Conservation (phyloP, 1,284 basidiomycete genomes). For the Cutaneotrichosporon spelunceum region DNA sequence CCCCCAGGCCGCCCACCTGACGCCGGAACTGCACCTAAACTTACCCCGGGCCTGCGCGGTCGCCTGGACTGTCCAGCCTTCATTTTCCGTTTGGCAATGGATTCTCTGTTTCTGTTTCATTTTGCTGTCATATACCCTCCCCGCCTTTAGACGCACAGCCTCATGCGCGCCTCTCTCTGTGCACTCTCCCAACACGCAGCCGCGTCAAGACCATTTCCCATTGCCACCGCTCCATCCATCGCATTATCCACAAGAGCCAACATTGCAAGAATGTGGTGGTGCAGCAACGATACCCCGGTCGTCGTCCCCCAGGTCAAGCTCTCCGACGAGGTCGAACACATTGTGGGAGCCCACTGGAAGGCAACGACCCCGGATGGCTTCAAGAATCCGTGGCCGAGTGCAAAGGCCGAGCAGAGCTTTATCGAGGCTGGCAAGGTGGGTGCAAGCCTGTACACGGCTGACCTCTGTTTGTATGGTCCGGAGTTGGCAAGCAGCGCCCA, state of each 20-base stretch:
- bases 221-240: not conserved
- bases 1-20: no score
- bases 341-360: slow-evolving; percentile 37
- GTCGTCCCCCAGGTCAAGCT: slow-evolving; percentile 1
- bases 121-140: not conserved
- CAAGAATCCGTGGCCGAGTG: slow-evolving; percentile 53
- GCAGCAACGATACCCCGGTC: not conserved
- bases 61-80: not conserved
- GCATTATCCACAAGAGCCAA: not conserved
- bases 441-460: not conserved
- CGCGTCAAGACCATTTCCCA: not conserved
- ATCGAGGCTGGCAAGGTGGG: not conserved
- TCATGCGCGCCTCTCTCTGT: not conserved
- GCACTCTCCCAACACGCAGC: not conserved
- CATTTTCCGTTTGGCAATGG: not conserved
- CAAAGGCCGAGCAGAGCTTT: slow-evolving; percentile 18
- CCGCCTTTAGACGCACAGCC: not conserved
- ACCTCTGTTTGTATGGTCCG: slow-evolving; percentile 11
- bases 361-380: slow-evolving; percentile 45
- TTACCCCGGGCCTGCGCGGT: not conserved
- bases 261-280: not conserved
- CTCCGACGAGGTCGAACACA: slow-evolving; percentile 10
- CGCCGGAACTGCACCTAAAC: no score
- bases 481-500: slow-evolving; percentile 25
- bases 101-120: not conserved